These are phyloP conservation scores for Pezicula rhizophila DNA, from an alignment of 2,329 filamentous ascomycete genomes.

Conservation along the genomic window DNA sequence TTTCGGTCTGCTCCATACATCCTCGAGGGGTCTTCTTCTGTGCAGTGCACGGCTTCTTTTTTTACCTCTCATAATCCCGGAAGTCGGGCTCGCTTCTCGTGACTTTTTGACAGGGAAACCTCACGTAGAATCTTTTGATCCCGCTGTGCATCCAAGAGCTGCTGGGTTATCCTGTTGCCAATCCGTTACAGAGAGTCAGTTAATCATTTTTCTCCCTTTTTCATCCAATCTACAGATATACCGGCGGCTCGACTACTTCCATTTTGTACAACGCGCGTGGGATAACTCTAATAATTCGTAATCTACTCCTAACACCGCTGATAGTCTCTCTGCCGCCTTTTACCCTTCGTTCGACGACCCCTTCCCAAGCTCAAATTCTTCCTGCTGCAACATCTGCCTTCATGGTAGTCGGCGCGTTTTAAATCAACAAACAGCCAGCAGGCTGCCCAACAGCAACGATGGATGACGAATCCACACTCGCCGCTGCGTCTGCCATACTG, in stretches of 20 bases:
- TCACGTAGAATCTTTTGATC: neutral
- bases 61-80: neutral
- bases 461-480: slow-evolving; percentile 46
- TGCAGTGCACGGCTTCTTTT: too few relatives aligned
- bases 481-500: slow-evolving; percentile 47
- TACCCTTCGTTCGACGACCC: neutral
- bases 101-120: neutral
- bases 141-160: neutral
- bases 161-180: neutral
- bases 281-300: neutral
- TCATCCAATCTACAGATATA: neutral
- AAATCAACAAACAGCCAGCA: slow-evolving; percentile 13
- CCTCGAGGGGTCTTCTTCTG: too few relatives aligned
- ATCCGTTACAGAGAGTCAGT: neutral
- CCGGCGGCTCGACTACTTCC: neutral
- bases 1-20: too few relatives aligned
- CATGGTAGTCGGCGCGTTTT: slow-evolving; percentile 12
- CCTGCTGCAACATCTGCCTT: slow-evolving; percentile 12
- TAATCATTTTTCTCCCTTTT: neutral
- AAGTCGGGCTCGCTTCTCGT: neutral
- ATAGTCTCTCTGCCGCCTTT: neutral
- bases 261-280: too few relatives aligned
- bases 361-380: neutral
- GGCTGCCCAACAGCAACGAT: slow-evolving; percentile 21
- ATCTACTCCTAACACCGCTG: neutral